Evolutionary conservation across 140 eudicot genomes (phyloP).

Genomic region (Senecio squalidus): DNA sequence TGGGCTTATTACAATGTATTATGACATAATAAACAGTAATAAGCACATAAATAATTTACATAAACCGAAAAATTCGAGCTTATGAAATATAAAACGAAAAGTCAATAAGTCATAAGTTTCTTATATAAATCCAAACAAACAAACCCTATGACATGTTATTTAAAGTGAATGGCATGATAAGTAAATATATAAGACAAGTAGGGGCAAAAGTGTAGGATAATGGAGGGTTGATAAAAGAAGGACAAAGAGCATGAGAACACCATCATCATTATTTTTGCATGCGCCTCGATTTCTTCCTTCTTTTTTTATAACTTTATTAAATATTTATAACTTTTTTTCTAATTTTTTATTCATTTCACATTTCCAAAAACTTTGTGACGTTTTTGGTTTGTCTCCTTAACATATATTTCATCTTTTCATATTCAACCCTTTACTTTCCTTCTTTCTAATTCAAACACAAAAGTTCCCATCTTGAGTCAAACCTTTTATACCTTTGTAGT

Average conservation of each 20-base stretch:
- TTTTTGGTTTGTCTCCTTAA: slow-evolving; percentile 4
- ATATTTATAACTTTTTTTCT: not conserved
- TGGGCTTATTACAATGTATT: too few species aligned
- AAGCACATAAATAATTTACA: too few species aligned
- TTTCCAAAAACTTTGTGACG: slow-evolving; percentile 26
- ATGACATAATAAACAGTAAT: too few species aligned
- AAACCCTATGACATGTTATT: not conserved
- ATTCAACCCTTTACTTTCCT: slow-evolving; percentile 7
- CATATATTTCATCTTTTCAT: not conserved
- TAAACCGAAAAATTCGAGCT: too few species aligned
- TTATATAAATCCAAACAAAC: not conserved
- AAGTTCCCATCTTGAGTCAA: not conserved
- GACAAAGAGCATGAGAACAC: slow-evolving; percentile 38
- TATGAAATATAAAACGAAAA: too few species aligned
- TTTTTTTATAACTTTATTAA: too few species aligned
- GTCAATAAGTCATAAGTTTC: too few species aligned
- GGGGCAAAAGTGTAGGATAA: slow-evolving; percentile 1
- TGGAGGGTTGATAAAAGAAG: slow-evolving; percentile 20
- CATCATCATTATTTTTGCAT: slow-evolving; percentile 51
- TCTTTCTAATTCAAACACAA: not conserved
- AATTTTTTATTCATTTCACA: slow-evolving; percentile 18
- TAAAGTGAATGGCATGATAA: not conserved
- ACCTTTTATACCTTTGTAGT: not conserved
- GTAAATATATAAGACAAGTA: slow-evolving; percentile 10
- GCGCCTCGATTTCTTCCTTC: slow-evolving; percentile 50